Conservation (phyloP, 495 filamentous ascomycete species). For the Xylaria sp. region DNA sequence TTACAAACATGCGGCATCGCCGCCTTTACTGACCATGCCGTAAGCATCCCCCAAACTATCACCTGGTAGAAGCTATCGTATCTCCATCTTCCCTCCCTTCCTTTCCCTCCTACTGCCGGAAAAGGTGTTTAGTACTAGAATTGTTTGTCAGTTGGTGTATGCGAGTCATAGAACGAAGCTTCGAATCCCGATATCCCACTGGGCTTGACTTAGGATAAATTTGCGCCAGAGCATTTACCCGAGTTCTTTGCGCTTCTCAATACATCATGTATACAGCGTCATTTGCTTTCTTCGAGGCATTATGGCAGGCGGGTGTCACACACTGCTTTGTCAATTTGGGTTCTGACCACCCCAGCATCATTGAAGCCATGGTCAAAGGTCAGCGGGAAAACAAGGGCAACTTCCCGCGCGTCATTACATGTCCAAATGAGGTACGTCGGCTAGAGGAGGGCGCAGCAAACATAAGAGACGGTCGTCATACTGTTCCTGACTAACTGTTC, state of each 20-base stretch:
- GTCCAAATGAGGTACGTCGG: constrained; percentile 80
- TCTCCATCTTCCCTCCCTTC: neutral
- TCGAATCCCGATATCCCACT: neutral
- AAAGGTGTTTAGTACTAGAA: neutral
- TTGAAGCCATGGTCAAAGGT: constrained; percentile 96
- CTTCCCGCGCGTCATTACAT: constrained; percentile 90
- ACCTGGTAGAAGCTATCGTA: neutral
- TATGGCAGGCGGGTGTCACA: constrained; percentile 90
- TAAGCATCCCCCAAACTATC: neutral
- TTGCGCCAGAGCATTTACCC: neutral
- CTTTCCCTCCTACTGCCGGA: neutral
- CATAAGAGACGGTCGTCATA: neutral
- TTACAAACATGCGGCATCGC: neutral
- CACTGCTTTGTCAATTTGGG: constrained; percentile 95
- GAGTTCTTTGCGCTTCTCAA: neutral
- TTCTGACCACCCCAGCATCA: constrained; percentile 89
- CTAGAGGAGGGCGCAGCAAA: neutral
- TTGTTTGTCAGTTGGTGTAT: neutral
- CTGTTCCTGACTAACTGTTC: neutral
- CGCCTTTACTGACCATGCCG: neutral
- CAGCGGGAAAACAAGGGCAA: constrained; percentile 66
- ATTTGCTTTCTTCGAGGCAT: constrained; percentile 90
- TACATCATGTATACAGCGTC: constrained; percentile 56
- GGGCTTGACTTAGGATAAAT: neutral
- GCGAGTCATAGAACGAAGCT: neutral